A percentile compares a stretch with the other conserved stretches of the same genome.
phyloP scores from a whole-genome alignment of 345 rosid species.

The Tarenaya hassleriana region DNA sequence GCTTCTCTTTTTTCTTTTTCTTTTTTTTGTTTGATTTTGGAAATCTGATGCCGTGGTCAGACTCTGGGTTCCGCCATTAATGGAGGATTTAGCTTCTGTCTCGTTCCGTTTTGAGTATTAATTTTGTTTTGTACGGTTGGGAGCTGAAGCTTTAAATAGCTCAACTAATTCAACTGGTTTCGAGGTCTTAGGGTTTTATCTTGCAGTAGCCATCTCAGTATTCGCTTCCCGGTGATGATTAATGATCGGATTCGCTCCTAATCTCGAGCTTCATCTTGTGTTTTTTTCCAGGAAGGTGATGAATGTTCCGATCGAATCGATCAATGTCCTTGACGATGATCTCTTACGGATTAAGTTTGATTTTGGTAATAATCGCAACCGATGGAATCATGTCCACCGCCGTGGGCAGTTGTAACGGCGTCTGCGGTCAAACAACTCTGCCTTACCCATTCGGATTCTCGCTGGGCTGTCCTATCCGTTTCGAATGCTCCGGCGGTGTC shows the following conservation, averaged over 20 bases:
- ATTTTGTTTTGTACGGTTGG: constrained; percentile 20
- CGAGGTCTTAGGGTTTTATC: constrained; percentile 26
- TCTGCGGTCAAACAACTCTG: constrained; percentile 33
- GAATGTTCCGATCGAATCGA: constrained; percentile 14
- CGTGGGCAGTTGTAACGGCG: background rate
- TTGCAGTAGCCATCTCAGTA: background rate
- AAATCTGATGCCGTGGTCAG: constrained; percentile 4
- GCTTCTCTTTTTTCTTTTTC: background rate
- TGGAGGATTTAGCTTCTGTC: constrained; percentile 21
- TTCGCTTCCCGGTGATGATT: background rate
- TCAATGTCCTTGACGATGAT: constrained; percentile 1
- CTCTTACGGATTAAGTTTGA: constrained; percentile 7
- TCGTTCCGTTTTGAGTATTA: constrained; percentile 22
- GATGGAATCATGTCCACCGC: constrained; percentile 9
- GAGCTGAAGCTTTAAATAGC: constrained; percentile 21
- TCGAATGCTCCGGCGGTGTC: constrained; percentile 30
- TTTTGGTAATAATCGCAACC: constrained; percentile 12
- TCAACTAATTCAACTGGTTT: constrained; percentile 23
- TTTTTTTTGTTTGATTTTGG: background rate
- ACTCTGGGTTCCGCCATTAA: constrained; percentile 21
- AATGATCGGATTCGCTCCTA: background rate
- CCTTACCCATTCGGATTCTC: constrained; percentile 82
- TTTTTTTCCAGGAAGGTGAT: constrained; percentile 12
- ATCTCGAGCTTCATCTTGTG: too few species aligned
- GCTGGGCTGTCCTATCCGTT: constrained; percentile 33